Conservation (phyloP, 2,329 filamentous ascomycete species). For the Xylariaceae sp. region DNA sequence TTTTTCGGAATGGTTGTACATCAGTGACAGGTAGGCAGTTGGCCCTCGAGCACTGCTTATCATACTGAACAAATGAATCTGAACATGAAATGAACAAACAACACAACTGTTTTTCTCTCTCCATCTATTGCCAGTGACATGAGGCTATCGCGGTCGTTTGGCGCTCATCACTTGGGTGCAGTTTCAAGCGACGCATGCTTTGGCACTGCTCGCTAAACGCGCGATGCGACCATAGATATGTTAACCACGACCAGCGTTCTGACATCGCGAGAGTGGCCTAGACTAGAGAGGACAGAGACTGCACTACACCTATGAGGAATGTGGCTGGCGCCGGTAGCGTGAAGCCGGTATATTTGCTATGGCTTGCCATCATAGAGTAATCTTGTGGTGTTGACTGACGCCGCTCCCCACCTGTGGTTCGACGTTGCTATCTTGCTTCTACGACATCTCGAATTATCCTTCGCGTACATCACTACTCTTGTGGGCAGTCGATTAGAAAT, state of each 20-base stretch:
- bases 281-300: no score
- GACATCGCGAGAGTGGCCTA: no score
- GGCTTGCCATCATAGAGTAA: no score
- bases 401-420: no score
- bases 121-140: not conserved
- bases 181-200: no score
- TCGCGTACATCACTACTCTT: not conserved
- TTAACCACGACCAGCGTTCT: no score
- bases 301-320: no score
- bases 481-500: not conserved
- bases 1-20: constrained; percentile 40
- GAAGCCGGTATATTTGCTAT: no score
- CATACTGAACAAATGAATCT: constrained; percentile 37
- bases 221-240: not conserved
- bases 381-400: no score
- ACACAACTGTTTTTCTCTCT: constrained; percentile 9
- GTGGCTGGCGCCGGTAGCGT: no score
- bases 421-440: no score
- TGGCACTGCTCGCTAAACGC: not conserved
- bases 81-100: constrained; percentile 32
- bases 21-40: constrained; percentile 36
- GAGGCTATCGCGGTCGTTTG: not conserved
- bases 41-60: constrained; percentile 22
- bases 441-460: no score
- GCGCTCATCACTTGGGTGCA: not conserved